These are phyloP conservation scores for Annona cherimola DNA, from an alignment of 164 flowering plant species.

Conservation along the genomic window DNA sequence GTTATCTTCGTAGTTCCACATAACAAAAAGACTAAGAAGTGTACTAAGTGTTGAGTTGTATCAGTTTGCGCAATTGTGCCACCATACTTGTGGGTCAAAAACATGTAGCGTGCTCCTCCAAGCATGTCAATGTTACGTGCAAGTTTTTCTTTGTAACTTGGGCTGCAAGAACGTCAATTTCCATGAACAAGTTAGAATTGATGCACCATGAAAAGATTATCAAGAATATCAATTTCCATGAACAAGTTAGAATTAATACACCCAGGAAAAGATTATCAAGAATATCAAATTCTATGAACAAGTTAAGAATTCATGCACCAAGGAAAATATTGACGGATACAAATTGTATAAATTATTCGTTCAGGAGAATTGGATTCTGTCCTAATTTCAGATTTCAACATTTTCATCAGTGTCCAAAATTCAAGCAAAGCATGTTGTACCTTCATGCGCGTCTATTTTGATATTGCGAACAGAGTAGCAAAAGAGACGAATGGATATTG, in stretches of 20 bases:
- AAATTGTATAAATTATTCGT: neutral
- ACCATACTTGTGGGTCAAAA: constrained; percentile 54
- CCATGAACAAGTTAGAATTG: neutral
- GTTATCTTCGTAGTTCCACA: neutral
- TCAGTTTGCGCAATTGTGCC: neutral
- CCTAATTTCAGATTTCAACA: too few species aligned
- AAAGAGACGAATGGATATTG: too few species aligned
- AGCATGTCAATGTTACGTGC: constrained; percentile 42
- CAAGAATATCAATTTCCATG: constrained; percentile 7
- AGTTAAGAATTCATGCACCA: neutral
- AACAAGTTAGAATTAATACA: neutral
- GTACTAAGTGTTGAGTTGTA: neutral
- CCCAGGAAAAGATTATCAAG: constrained; percentile 3
- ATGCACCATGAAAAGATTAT: too few species aligned
- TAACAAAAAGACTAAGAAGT: neutral
- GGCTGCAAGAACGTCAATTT: constrained; percentile 29
- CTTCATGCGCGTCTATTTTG: too few species aligned
- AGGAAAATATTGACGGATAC: neutral
- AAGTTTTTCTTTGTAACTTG: constrained; percentile 40
- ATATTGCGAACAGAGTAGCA: too few species aligned
- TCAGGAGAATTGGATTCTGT: neutral
- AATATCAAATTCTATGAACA: neutral
- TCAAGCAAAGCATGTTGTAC: too few species aligned
- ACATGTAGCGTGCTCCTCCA: constrained; percentile 63
- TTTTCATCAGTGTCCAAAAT: too few species aligned